Evolutionary conservation across 148 eudicot genomes (phyloP).

Genomic region (Polygonum aviculare): DNA sequence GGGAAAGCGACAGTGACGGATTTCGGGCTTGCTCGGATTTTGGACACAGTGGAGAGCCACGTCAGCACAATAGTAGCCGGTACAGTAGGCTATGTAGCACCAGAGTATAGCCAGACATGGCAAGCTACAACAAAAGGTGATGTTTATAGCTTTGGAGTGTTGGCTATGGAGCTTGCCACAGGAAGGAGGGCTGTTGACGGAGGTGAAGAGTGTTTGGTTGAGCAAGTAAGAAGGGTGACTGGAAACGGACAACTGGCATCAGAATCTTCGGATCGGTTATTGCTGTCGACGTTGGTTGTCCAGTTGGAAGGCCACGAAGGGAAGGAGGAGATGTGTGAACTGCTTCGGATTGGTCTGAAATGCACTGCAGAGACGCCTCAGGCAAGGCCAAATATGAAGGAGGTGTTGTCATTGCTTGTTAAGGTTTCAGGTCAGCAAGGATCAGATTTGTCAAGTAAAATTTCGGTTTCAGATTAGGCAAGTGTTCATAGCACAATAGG

Average conservation of each 20-base stretch:
- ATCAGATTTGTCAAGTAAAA: background rate
- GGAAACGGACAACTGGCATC: constrained; percentile 29
- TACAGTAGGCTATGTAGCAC: constrained; percentile 90
- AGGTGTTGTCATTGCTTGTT: constrained; percentile 63
- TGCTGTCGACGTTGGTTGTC: constrained; percentile 26
- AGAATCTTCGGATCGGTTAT: constrained; percentile 13
- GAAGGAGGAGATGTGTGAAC: constrained; percentile 46
- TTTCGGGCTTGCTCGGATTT: constrained; percentile 76
- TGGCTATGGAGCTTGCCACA: constrained; percentile 86
- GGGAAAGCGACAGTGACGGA: constrained; percentile 84
- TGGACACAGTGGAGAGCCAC: constrained; percentile 68
- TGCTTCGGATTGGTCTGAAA: constrained; percentile 54
- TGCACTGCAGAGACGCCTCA: constrained; percentile 74
- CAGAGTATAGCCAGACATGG: constrained; percentile 92
- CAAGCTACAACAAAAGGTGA: constrained; percentile 97
- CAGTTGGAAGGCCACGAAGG: constrained; percentile 47
- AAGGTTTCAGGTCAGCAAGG: constrained; percentile 19
- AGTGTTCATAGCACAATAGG: constrained; percentile 5
- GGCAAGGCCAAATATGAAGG: constrained; percentile 89
- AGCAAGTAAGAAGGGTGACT: constrained; percentile 65
- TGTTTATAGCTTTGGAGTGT: constrained; percentile 88
- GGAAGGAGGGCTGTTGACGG: constrained; percentile 82
- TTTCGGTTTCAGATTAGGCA: background rate
- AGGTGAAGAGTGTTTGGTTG: constrained; percentile 79
- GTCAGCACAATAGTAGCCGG: constrained; percentile 93